Percentiles rank a stretch among this genome's conserved stretches.
These are phyloP conservation scores for Diphasiastrum complanatum DNA, from an alignment of 83 land plant genomes.

Conservation along the genomic window DNA sequence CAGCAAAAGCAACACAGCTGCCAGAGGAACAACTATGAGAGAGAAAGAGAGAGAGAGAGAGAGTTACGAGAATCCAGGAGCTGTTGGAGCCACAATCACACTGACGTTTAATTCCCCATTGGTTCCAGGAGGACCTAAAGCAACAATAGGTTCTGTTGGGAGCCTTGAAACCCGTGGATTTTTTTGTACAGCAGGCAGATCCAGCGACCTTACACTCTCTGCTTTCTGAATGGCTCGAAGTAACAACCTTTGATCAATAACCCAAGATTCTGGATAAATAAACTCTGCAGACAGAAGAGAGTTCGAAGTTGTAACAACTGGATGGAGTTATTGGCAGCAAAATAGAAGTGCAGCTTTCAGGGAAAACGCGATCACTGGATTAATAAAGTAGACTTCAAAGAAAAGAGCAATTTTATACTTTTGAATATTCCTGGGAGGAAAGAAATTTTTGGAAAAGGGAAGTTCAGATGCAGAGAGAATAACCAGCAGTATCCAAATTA, in stretches of 20 bases:
- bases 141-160: slow-evolving; percentile 62
- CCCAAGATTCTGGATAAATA: slow-evolving; percentile 75
- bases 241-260: slow-evolving; percentile 71
- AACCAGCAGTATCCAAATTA: no score
- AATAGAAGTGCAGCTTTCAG: no score
- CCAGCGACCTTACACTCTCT: slow-evolving; percentile 61
- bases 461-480: no score
- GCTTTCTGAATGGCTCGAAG: slow-evolving; percentile 60
- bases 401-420: no score
- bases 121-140: slow-evolving; percentile 92
- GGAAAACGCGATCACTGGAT: no score
- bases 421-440: no score
- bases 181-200: slow-evolving; percentile 44
- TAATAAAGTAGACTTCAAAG: no score
- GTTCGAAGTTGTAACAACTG: no score
- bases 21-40: neutral
- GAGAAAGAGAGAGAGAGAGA: slow-evolving; percentile 5
- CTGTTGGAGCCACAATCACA: slow-evolving; percentile 66
- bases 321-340: no score
- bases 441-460: no score
- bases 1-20: neutral
- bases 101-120: slow-evolving; percentile 90
- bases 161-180: slow-evolving; percentile 7
- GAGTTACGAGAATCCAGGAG: slow-evolving; percentile 63
- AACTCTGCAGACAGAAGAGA: no score